Evolutionary conservation across 495 filamentous ascomycete genomes (phyloP), one percentile per base, ranked within the genome.

Genomic region (Neurospora intermedia): DNA sequence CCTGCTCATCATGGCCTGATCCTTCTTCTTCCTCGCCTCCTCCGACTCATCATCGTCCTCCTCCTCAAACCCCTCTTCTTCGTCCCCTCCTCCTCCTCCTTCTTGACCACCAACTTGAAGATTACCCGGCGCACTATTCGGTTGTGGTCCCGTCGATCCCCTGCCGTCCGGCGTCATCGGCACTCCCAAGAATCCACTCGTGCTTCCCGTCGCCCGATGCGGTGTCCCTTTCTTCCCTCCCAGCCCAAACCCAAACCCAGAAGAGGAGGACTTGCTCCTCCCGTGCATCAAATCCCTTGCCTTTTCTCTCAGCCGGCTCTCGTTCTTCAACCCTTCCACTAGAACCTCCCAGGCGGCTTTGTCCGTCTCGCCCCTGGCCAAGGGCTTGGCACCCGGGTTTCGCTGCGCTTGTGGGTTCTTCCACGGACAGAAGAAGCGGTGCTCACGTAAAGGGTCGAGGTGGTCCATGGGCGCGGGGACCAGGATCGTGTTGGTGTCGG

Each of bases 391-490:
- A 8, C 81, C 84, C 18, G 83, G 79, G 69, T 84, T 85, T 38
- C 82, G 80, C 79, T 95, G 92, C 11, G 87, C 84, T 1, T 78
- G 74, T 16, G 86, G 80, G 76, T 89, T 91, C 75, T 91, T 84
- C 92, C 92, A 95, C 4, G 92, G 92, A 76, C 92, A 95, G 78
- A 93, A 94, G 73, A 92, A 91, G 78, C 93, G 87, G 77, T 95
- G 92, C 77, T 93, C 91, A 18, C 83, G 81, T 9, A 89, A 78
- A 4, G 88, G 88, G 76, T 93, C 88, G n/a, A 95, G 83, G 42
- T 88, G 86, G 73, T 87, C 87, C 80, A 93, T 87, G 10, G 87
- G 83, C 8, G 87, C 83, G 35, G 88, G 87, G 18, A 85, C 86
- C 4, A 89, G 81, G 23, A 86, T 81, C 71, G 86, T 83, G 8